Evolutionary conservation across 2,329 filamentous ascomycete species (phyloP).

Genomic region (Zymoseptoria passerinii): DNA sequence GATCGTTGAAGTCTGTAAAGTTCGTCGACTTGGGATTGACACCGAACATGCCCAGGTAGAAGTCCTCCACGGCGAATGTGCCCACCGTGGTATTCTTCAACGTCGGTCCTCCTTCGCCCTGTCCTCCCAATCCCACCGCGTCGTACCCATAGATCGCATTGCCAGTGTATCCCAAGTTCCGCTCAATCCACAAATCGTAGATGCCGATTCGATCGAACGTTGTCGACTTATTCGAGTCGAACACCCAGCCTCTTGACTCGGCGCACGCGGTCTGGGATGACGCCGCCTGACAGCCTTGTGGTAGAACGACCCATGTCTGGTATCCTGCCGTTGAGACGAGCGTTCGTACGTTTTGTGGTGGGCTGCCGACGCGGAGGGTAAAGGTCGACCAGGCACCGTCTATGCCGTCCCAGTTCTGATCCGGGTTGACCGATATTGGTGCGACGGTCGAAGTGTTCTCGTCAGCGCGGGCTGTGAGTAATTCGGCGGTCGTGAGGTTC

Average conservation of each 20-base stretch:
- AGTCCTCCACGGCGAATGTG: slow-evolving; percentile 33
- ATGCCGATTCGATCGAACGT: slow-evolving; percentile 53
- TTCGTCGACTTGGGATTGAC: slow-evolving; percentile 44
- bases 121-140: slow-evolving; percentile 34
- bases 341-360: slow-evolving; percentile 47
- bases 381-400: slow-evolving; percentile 69
- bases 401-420: slow-evolving; percentile 44
- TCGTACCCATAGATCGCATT: slow-evolving; percentile 59
- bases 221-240: slow-evolving; percentile 45
- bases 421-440: slow-evolving; percentile 24
- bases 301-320: slow-evolving; percentile 61
- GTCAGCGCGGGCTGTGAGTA: slow-evolving; percentile 9
- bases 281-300: slow-evolving; percentile 45
- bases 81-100: slow-evolving; percentile 37
- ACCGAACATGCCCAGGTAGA: slow-evolving; percentile 42
- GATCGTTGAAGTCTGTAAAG: slow-evolving; percentile 45
- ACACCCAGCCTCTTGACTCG: slow-evolving; percentile 51
- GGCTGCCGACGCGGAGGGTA: slow-evolving; percentile 49
- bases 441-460: slow-evolving; percentile 13
- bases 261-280: slow-evolving; percentile 39
- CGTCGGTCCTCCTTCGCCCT: slow-evolving; percentile 33
- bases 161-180: slow-evolving; percentile 48
- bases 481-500: slow-evolving; percentile 3
- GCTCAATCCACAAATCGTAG: slow-evolving; percentile 51
- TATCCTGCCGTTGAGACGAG: slow-evolving; percentile 60